A percentile compares a stretch with the other conserved stretches of the same genome.
Evolutionary conservation across 1,139 yeast genomes (phyloP).

Genomic region (Arxiozyma heterogenica): DNA sequence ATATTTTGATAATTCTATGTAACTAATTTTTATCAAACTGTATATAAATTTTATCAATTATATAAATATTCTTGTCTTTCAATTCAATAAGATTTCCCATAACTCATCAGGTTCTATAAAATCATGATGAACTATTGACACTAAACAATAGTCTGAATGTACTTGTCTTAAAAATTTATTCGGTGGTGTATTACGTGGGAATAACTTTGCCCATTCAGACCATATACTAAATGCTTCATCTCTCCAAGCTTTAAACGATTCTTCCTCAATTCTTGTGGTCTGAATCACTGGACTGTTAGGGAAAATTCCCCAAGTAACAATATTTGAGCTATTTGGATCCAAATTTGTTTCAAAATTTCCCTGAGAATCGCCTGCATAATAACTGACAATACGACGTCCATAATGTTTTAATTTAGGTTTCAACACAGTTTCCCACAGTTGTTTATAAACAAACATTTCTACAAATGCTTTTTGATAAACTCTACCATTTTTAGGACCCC

Average conservation of each 20-base stretch:
- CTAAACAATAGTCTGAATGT: slow-evolving; percentile 58
- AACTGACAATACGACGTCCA: slow-evolving; percentile 36
- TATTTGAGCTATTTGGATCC: slow-evolving; percentile 46
- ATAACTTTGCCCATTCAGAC: slow-evolving; percentile 85
- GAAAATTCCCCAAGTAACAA: slow-evolving; percentile 95
- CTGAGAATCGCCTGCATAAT: slow-evolving; percentile 57
- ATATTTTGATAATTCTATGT: not conserved
- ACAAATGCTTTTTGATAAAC: slow-evolving; percentile 92
- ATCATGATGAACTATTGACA: slow-evolving; percentile 80
- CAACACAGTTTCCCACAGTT: slow-evolving; percentile 54
- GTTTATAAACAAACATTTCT: slow-evolving; percentile 69
- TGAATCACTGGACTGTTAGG: slow-evolving; percentile 80
- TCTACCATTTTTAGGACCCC: slow-evolving; percentile 88
- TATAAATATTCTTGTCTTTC: slow-evolving; percentile 2
- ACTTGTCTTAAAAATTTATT: slow-evolving; percentile 53
- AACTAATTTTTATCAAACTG: not conserved
- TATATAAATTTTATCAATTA: not conserved
- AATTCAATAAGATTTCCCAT: slow-evolving; percentile 52
- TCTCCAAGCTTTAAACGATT: slow-evolving; percentile 85
- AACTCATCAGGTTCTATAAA: slow-evolving; percentile 64
- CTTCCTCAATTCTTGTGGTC: slow-evolving; percentile 80
- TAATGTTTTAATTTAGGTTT: slow-evolving; percentile 43
- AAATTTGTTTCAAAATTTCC: slow-evolving; percentile 57
- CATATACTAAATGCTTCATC: slow-evolving; percentile 90
- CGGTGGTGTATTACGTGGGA: slow-evolving; percentile 39